phyloP scores from a whole-genome alignment of 768 basidiomycete genomes.

The Russula dissimulans region DNA sequence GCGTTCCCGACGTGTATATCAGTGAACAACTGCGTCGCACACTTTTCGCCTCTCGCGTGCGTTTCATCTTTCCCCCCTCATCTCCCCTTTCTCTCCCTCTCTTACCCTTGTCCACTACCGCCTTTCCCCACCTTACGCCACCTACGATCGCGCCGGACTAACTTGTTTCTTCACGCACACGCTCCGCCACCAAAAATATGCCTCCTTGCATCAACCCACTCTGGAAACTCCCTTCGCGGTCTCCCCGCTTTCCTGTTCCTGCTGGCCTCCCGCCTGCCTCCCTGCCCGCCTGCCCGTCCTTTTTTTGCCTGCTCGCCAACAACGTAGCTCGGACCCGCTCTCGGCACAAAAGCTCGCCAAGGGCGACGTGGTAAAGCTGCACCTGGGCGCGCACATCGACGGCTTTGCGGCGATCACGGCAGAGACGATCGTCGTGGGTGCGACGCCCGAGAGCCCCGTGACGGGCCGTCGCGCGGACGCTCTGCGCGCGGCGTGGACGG shows the following conservation, averaged over 20 bases:
- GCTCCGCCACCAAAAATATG: too few relatives aligned
- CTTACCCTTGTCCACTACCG: too few relatives aligned
- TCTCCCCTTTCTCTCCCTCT: not conserved
- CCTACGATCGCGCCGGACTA: not conserved
- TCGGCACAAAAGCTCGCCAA: slow-evolving; percentile 62
- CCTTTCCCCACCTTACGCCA: too few relatives aligned
- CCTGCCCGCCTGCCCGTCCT: too few relatives aligned
- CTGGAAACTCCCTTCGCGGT: too few relatives aligned
- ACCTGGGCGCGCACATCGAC: slow-evolving; percentile 95
- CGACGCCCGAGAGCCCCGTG: slow-evolving; percentile 60
- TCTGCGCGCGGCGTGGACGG: slow-evolving; percentile 87
- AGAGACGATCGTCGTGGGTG: slow-evolving; percentile 87
- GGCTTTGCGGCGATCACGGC: slow-evolving; percentile 91
- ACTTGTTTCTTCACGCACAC: not conserved
- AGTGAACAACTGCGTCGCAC: slow-evolving; percentile 90
- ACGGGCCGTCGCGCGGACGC: slow-evolving; percentile 87
- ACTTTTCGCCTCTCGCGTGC: slow-evolving; percentile 92
- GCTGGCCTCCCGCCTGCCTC: too few relatives aligned
- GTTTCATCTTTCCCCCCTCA: slow-evolving; percentile 26
- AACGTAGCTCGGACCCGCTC: slow-evolving; percentile 60
- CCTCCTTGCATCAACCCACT: too few relatives aligned
- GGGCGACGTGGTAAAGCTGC: slow-evolving; percentile 91
- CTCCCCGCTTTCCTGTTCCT: too few relatives aligned
- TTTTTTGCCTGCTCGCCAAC: not conserved
- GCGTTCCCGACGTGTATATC: slow-evolving; percentile 93